Conservation (phyloP, 176 grass and related monocot species). For the Tuctoria greenei region DNA sequence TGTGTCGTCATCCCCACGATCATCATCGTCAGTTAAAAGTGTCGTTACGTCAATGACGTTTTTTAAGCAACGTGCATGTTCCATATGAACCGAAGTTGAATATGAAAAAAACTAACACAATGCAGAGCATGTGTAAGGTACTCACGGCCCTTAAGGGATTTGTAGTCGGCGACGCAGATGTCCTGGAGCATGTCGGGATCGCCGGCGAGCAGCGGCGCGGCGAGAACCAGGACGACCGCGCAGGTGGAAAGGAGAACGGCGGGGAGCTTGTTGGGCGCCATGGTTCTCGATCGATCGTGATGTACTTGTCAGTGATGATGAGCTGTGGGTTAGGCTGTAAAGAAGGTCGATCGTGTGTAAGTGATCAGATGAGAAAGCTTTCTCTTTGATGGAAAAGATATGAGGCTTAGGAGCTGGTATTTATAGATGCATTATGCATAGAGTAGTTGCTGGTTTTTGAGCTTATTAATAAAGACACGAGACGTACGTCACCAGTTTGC, state of each 20-base stretch:
- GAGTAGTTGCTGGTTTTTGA: background rate
- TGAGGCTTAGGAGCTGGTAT: background rate
- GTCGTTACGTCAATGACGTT: no score
- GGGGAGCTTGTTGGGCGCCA: constrained; percentile 17
- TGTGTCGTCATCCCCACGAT: no score
- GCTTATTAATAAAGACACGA: background rate
- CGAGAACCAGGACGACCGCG: constrained; percentile 32
- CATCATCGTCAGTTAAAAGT: background rate
- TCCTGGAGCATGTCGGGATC: constrained; percentile 80
- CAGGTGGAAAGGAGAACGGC: constrained; percentile 1
- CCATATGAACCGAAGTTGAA: background rate
- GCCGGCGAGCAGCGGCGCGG: constrained; percentile 24
- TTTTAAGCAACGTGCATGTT: no score
- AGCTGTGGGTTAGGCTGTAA: no score
- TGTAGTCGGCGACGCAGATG: constrained; percentile 65
- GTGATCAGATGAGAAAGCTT: background rate
- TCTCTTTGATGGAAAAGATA: background rate
- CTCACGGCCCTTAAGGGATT: constrained; percentile 44
- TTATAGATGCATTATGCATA: constrained; percentile 7
- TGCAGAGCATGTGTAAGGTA: background rate
- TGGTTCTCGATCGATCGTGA: background rate
- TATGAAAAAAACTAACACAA: background rate
- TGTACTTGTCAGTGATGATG: background rate
- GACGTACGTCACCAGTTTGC: background rate
- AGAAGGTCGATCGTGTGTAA: no score